These are phyloP conservation scores for Verticillium zaregamsianum DNA, from an alignment of 2,329 filamentous ascomycete species.

Conservation along the genomic window DNA sequence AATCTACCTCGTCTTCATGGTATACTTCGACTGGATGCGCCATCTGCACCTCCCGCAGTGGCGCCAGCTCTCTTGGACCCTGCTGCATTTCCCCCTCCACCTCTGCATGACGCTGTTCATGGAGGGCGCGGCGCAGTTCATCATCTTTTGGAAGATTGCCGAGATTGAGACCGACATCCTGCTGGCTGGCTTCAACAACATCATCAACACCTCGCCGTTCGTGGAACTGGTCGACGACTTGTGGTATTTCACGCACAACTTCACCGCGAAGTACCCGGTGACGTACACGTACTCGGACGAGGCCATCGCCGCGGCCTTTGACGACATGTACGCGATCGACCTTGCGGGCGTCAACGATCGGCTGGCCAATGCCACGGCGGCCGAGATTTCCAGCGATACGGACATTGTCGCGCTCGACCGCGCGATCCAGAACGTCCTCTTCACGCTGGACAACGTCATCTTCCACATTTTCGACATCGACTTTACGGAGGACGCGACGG, in stretches of 20 bases:
- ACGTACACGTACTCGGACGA: constrained; percentile 15
- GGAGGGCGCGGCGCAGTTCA: constrained; percentile 57
- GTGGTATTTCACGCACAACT: constrained; percentile 10
- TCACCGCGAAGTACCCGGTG: constrained; percentile 22
- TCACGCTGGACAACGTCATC: constrained; percentile 4
- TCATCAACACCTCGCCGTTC: constrained; percentile 6
- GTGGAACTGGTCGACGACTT: constrained; percentile 1
- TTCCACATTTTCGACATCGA: constrained; percentile 18
- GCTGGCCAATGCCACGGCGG: constrained; percentile 4
- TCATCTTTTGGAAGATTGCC: constrained; percentile 34
- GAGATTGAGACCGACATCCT: constrained; percentile 24
- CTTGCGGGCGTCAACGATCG: constrained; percentile 19
- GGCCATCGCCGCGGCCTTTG: constrained; percentile 18
- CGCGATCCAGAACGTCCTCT: not conserved
- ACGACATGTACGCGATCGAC: constrained; percentile 20
- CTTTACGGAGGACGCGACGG: constrained; percentile 18
- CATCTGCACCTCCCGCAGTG: constrained; percentile 53
- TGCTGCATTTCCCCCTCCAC: constrained; percentile 60
- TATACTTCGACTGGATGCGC: constrained; percentile 61
- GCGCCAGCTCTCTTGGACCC: constrained; percentile 55
- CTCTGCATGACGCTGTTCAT: constrained; percentile 59
- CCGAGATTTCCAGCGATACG: constrained; percentile 5
- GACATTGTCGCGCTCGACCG: not conserved
- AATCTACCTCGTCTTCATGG: constrained; percentile 41
- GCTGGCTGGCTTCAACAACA: constrained; percentile 3